Base-by-base conservation (phyloP, 73 alveolate genomes). In the Paramecium bursaria region DNA sequence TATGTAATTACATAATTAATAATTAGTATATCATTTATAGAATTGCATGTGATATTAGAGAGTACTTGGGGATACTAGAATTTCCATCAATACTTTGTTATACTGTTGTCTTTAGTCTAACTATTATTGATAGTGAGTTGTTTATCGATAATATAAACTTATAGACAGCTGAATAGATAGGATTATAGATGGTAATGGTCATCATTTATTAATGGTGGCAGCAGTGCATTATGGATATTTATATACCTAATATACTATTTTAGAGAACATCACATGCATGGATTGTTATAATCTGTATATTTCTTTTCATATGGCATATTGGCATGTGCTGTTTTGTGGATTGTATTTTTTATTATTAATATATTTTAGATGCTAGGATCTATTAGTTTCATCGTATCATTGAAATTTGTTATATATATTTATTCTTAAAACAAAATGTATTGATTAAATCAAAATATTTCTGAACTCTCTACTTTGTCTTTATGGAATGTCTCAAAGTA, bases 401-500 rank as follows among this genome's bases (percentile, higher is more conserved):
- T 61, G 44, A 61, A 61, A 61, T 61, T 61, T 61, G 80, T 61
- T 22, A 61, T 61, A 4, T 61, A 31, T 61, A 61, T 61, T 31
- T 61, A 61, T 61, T 13, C 57, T 19, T 35, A 9, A 17, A 61
- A 61, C 26, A 61, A 55, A 0, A 25, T 25, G 15, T 55, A 4
- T 13, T 55, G 11, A 39, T 39, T 39, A 39, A 39, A 39, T 67
- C 82, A 67, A 67, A 67, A 67, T 67, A 67, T 15, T 42, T 53
- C 33, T 35, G 33, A 4, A 33, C 22, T 35, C 14, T 42, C 82
- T 25, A 4, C 17, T 67, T 90, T 94, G 60, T 95, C 98, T 88
- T 96, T 96, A 76, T 94, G 91, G 53, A 92, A 75, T 67, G 88
- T 88, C 94, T 98, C 99, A 91, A 96, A 98, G 93, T 96, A 96